Evolutionary conservation across 495 filamentous ascomycete genomes (phyloP).

Genomic region (Chaetomium cochliodes): DNA sequence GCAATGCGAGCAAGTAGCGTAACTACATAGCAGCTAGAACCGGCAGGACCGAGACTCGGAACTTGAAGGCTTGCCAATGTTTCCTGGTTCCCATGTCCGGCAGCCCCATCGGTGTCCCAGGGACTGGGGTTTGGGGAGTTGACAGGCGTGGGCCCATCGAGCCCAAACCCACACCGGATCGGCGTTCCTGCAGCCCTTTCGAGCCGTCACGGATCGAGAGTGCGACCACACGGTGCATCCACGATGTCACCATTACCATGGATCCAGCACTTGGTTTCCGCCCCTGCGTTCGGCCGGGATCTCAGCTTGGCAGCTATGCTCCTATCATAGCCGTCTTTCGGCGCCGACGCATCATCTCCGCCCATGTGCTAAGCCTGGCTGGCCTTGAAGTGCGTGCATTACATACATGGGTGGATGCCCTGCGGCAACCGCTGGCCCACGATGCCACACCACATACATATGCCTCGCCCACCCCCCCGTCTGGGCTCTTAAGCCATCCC

Average conservation of each 20-base stretch:
- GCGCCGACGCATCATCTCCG: conserved; percentile 2
- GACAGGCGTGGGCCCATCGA: background rate
- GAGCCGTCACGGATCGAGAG: conserved; percentile 16
- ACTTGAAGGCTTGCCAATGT: background rate
- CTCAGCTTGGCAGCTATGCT: background rate
- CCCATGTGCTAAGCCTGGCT: background rate
- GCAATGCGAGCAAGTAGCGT: background rate
- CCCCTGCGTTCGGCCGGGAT: conserved; percentile 3
- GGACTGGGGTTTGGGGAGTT: background rate
- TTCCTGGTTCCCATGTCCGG: background rate
- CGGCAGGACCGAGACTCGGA: background rate
- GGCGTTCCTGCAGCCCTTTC: background rate
- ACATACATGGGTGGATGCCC: background rate
- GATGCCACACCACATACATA: background rate
- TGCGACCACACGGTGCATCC: conserved; percentile 4
- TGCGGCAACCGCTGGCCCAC: background rate
- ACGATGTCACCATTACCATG: conserved; percentile 5
- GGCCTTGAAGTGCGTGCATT: background rate
- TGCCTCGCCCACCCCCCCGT: background rate
- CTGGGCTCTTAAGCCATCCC: background rate
- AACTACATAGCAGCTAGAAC: background rate
- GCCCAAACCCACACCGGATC: conserved; percentile 6
- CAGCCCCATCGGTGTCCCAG: conserved; percentile 3
- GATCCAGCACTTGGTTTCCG: conserved; percentile 3
- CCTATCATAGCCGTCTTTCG: background rate